These are phyloP conservation scores for Allodekkera sacchari DNA, from an alignment of 805 yeast species.

Conservation along the genomic window DNA sequence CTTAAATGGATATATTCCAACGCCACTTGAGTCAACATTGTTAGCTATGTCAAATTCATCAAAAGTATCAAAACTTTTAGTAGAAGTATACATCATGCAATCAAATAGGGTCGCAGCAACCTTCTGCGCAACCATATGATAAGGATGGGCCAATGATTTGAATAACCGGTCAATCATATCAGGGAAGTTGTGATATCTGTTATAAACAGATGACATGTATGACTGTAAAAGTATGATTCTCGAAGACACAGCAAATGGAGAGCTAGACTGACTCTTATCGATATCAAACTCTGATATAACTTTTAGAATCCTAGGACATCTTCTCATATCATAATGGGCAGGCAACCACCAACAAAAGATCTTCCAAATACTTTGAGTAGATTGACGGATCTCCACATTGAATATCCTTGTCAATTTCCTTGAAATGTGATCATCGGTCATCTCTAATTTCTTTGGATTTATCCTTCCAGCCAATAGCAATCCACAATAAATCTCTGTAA, in stretches of 20 bases:
- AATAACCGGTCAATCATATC: conserved; percentile 36
- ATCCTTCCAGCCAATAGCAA: conserved; percentile 43
- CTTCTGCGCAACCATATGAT: conserved; percentile 62
- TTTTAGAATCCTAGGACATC: conserved; percentile 46
- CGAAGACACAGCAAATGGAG: conserved; percentile 59
- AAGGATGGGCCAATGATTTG: conserved; percentile 51
- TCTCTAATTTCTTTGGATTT: conserved; percentile 19
- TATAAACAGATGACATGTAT: conserved; percentile 17
- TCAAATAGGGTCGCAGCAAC: conserved; percentile 53
- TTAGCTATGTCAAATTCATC: conserved; percentile 33
- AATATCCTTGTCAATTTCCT: conserved; percentile 39
- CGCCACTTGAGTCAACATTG: conserved; percentile 21
- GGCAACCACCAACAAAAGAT: conserved; percentile 71
- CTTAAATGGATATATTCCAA: conserved; percentile 16
- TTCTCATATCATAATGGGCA: conserved; percentile 54
- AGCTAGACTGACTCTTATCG: conserved; percentile 38
- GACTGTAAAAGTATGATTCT: conserved; percentile 48
- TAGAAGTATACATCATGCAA: conserved; percentile 14
- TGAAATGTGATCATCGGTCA: conserved; percentile 39
- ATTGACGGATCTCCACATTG: conserved; percentile 59
- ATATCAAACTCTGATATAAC: conserved; percentile 39
- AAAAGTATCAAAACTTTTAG: conserved; percentile 16
- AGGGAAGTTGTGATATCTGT: conserved; percentile 42
- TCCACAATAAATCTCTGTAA: conserved; percentile 65
- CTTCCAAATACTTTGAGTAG: conserved; percentile 66